Base-by-base conservation (phyloP, 2,329 filamentous ascomycete species). In the Colletotrichum sp. region DNA sequence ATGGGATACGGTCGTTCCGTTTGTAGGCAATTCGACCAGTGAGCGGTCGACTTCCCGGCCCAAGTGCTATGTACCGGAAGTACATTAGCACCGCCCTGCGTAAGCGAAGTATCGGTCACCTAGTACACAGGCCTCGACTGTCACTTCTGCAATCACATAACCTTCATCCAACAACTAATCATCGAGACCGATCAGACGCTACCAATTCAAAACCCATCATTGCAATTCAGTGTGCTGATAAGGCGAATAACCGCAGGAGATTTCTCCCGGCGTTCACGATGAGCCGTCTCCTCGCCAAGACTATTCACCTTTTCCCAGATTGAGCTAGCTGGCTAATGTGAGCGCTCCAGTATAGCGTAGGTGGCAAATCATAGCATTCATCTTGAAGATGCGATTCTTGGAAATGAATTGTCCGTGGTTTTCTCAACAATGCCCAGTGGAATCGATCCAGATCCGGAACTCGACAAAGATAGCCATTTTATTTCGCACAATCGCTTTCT, bases 231-330 rank as follows among this genome's bases (percentile, higher is more conserved):
- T 9, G 8, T 39, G 36, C 36, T 39, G 16, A 39, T 18, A 18
- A 18, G 36, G 36, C 36, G 36, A 39, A 39, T 39, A 1, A 1
- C 36, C 36, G 36, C 36, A 21, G n/a, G 6, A 21, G n/a, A 21
- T 0, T 0, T 52, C 10, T 21, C 43, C 43, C n/a, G 4, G n/a
- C 4, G 1, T 21, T 13, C 3, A 7, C 2, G 10, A 21, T 21
- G 10, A 24, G 2, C 43, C 10, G 43, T 52, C n/a, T 52, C 4
- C 43, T 21, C n/a, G 2, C n/a, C 43, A 24, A 21, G 43, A 52
- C 43, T n/a, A 13, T 13, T 52, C 16, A 52, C 3, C 6, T 21
- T 52, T 52, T 4, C 5, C n/a, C n/a, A 5, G 43, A 52, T 5
- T 21, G 43, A 52, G 43, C 43, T 52, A 48, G 3, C 18, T n/a